Percentiles rank a stretch among this genome's conserved stretches.
These are phyloP conservation scores for Cardamine occulta DNA, from an alignment of 345 rosid genomes.

Conservation along the genomic window DNA sequence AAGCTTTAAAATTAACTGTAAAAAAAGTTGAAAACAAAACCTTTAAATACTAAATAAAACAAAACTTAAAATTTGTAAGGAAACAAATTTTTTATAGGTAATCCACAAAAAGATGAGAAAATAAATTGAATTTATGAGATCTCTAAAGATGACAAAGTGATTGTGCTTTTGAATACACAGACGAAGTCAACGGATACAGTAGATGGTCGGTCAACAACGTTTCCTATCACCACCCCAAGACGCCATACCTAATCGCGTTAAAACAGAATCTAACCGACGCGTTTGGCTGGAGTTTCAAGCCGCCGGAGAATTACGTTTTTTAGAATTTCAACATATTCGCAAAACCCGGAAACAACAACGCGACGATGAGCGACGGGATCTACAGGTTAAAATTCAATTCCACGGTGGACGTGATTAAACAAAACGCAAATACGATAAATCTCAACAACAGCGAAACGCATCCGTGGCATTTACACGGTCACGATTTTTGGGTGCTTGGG, in stretches of 20 bases:
- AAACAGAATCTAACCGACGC: slow-evolving; percentile 49
- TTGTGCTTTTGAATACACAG: slow-evolving; percentile 67
- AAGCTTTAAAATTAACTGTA: no score
- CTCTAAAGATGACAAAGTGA: slow-evolving; percentile 53
- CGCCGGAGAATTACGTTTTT: slow-evolving; percentile 49
- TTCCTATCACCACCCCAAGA: slow-evolving; percentile 56
- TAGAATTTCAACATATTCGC: slow-evolving; percentile 36
- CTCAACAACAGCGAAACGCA: slow-evolving; percentile 64
- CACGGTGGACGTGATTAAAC: slow-evolving; percentile 68
- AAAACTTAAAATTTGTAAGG: no score
- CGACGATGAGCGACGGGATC: slow-evolving; percentile 47
- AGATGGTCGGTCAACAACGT: slow-evolving; percentile 77
- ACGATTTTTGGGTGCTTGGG: slow-evolving; percentile 82
- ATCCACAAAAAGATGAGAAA: no score
- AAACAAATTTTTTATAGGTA: no score
- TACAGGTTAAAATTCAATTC: slow-evolving; percentile 57
- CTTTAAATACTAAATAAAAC: no score
- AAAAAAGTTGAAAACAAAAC: no score
- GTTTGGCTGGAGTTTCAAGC: slow-evolving; percentile 52
- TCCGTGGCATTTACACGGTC: slow-evolving; percentile 87
- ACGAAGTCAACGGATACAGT: slow-evolving; percentile 38
- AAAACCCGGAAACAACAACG: slow-evolving; percentile 44
- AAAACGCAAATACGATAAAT: slow-evolving; percentile 62
- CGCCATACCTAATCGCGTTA: slow-evolving; percentile 64
- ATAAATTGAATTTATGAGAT: no score